A percentile compares a stretch with the other conserved stretches of the same genome.
Evolutionary conservation across 2,329 filamentous ascomycete genomes (phyloP).

Genomic region (Phialocephala subalpina): DNA sequence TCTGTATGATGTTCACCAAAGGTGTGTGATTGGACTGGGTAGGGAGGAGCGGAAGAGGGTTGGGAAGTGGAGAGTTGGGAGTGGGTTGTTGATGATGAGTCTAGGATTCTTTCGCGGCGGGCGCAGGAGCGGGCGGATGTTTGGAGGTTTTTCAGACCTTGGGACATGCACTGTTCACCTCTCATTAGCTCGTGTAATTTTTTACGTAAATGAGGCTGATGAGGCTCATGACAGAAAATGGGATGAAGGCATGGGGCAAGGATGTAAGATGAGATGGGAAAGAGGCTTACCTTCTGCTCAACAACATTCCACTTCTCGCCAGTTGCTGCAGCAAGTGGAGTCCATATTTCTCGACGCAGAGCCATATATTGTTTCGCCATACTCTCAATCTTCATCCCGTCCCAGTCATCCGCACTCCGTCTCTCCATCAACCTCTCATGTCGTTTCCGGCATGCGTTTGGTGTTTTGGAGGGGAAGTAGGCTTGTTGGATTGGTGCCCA

Average conservation of each 20-base stretch:
- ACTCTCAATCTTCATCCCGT: conserved; percentile 75
- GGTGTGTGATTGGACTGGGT: neutral
- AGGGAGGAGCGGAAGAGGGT: neutral
- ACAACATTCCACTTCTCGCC: conserved; percentile 86
- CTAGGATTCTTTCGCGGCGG: conserved; percentile 68
- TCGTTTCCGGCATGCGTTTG: conserved; percentile 81
- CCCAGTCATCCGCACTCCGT: conserved; percentile 69
- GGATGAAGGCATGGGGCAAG: neutral
- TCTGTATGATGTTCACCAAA: conserved; percentile 48
- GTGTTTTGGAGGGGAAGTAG: conserved; percentile 79
- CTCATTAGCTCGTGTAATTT: no score
- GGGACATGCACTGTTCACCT: conserved; percentile 83
- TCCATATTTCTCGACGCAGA: conserved; percentile 84
- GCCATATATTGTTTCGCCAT: conserved; percentile 82
- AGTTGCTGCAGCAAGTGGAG: conserved; percentile 71
- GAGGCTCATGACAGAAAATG: neutral
- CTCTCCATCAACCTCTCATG: conserved; percentile 86
- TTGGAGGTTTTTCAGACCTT: conserved; percentile 82
- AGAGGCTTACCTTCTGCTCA: conserved; percentile 63
- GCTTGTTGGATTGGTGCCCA: conserved; percentile 82
- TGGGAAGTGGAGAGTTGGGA: conserved; percentile 5
- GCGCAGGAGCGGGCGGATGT: conserved; percentile 71
- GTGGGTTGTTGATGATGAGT: no score
- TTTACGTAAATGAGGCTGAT: neutral
- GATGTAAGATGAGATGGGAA: conserved; percentile 12